Evolutionary conservation across 768 basidiomycete genomes (phyloP), one percentile per base, ranked within the genome.

Genomic region (Rubroboletus pulcherrimus): DNA sequence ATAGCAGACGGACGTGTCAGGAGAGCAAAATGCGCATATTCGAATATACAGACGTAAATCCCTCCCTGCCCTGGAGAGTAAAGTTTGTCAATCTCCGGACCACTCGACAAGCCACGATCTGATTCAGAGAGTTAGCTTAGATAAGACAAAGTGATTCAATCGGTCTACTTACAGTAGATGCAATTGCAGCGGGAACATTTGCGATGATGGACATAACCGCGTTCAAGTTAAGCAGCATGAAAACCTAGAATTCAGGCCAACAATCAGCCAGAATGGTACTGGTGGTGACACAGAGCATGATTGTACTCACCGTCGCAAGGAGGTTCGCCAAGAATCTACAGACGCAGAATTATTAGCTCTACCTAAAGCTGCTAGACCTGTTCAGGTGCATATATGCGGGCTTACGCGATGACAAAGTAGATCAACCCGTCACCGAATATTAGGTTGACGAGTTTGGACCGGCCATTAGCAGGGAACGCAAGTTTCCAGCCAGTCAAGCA

Each of bases 401-500:
- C 85, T 72, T 66, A 87, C 84, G 86, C 86, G 53, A 89, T 81
- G 61, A 80, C 66, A 66, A 88, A 89, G 73, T 84, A 89, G 46
- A 87, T 84, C 47, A 89, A 66, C 24, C 87, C 87, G 63, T 89
- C 87, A n/a, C 74, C 74, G 68, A 89, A 88, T 56, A 89, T 81
- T 49, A 89, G 78, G 45, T 71, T 77, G 46, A 86, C 80, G 21
- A 89, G 80, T 37, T 77, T 79, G 33, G 76, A 77, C 19, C 83
- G 82, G 34, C 81, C 80, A 44, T 70, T 75, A 19, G 75, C 61
- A 26, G 71, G 69, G 60, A 77, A 74, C 8, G 79, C 62, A 19
- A 89, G 78, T 61, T 89, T 89, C 69, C 73, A 80, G 11, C 77
- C 82, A 26, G 85, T 86, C 48, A 89, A 73, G 44, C 71, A 73